phyloP scores from a whole-genome alignment of 306 rosid species.

The Comarum palustre region DNA sequence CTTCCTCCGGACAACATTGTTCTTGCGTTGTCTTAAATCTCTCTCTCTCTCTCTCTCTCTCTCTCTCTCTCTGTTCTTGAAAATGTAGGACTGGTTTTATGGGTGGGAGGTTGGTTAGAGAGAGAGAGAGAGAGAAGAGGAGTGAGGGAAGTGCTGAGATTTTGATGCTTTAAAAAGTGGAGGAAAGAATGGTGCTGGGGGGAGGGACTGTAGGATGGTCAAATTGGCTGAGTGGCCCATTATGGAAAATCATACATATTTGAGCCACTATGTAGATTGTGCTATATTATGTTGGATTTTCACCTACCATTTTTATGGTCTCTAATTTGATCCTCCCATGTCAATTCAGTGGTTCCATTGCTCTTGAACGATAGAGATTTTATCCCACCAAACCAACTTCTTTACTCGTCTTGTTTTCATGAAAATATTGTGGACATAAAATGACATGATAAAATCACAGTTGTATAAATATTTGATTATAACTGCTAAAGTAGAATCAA shows the following conservation, averaged over 20 bases:
- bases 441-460: background rate
- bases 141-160: constrained; percentile 10
- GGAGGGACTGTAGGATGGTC: constrained; percentile 11
- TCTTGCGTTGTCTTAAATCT: background rate
- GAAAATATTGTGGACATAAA: background rate
- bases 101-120: constrained; percentile 3
- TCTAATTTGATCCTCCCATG: background rate
- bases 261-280: constrained; percentile 1
- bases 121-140: background rate
- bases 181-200: constrained; percentile 6
- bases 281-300: constrained; percentile 5
- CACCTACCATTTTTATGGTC: constrained; percentile 1
- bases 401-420: background rate
- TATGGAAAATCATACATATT: background rate
- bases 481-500: background rate
- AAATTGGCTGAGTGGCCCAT: constrained; percentile 11
- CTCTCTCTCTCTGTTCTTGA: background rate
- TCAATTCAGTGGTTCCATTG: background rate
- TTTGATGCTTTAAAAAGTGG: constrained; percentile 9
- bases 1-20: constrained; percentile 9
- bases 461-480: background rate
- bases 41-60: background rate
- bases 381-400: constrained; percentile 5
- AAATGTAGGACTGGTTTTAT: background rate
- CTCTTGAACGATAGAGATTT: background rate